Percentiles rank a stretch among this genome's conserved stretches.
phyloP scores from a whole-genome alignment of 768 basidiomycete species.

The Pilatotrama ljubarskyi region DNA sequence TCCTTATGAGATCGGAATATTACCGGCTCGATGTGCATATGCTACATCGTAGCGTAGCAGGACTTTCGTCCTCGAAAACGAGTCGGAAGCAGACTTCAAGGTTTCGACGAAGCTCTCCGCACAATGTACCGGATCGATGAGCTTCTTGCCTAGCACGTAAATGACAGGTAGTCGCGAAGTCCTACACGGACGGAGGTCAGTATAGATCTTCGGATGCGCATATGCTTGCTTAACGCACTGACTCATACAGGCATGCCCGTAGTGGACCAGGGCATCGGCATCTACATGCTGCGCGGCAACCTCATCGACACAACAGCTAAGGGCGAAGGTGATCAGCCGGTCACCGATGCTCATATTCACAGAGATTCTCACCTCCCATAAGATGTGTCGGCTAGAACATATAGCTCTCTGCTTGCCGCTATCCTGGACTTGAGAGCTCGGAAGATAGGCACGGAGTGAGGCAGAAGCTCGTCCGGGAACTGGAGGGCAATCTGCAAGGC shows the following conservation, averaged over 20 bases:
- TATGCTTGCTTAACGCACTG: slow-evolving; percentile 52
- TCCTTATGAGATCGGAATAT: neutral
- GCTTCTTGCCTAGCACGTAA: slow-evolving; percentile 84
- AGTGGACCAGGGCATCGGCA: slow-evolving; percentile 90
- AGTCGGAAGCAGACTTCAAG: slow-evolving; percentile 22
- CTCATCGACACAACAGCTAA: slow-evolving; percentile 94
- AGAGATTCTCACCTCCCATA: slow-evolving; percentile 74
- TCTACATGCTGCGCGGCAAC: slow-evolving; percentile 93
- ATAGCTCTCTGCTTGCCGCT: slow-evolving; percentile 57
- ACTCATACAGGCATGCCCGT: slow-evolving; percentile 95
- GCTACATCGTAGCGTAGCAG: slow-evolving; percentile 76
- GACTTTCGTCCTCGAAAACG: slow-evolving; percentile 34
- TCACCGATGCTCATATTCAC: neutral
- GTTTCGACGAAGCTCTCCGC: slow-evolving; percentile 41
- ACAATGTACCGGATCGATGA: slow-evolving; percentile 57
- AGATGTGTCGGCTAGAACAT: slow-evolving; percentile 95
- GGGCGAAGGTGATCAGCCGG: neutral
- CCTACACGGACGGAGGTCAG: slow-evolving; percentile 44
- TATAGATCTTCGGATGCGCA: neutral
- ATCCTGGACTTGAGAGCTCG: slow-evolving; percentile 56
- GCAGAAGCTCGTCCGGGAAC: slow-evolving; percentile 92
- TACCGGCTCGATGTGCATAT: slow-evolving; percentile 70
- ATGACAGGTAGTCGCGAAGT: slow-evolving; percentile 86
- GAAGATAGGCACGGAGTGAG: slow-evolving; percentile 84
- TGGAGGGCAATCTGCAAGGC: slow-evolving; percentile 76